Base-by-base conservation (phyloP, 2,329 filamentous ascomycete species). In the Coniochaeta sp. region DNA sequence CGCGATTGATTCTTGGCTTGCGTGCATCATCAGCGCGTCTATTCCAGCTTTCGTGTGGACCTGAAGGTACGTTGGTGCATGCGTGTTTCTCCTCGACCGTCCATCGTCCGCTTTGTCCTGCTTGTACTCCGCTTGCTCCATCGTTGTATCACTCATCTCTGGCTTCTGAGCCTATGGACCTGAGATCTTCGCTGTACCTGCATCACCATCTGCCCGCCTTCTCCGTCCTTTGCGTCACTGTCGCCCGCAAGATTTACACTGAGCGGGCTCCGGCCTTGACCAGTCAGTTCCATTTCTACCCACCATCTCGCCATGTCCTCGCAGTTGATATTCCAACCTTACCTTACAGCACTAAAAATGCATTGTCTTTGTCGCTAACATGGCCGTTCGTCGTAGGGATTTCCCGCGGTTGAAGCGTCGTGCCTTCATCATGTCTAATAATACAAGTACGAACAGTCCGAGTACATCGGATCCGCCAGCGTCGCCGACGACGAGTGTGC, bases 401-500 rank as follows among this genome's bases (percentile, higher is more conserved):
- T 61, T 63, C 34, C 67, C 68, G 33, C 61, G 67, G 62, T 62
- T 71, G 43, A 66, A 62, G 62, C 68, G 67, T 58, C 63, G 66
- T 57, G 56, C 59, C 57, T 68, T 71, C 65, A 62, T 61, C 61
- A 74, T 74, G 71, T 70, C 69, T 47, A 67, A 66, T 60, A 60
- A 58, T 50, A 70, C 68, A 61, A 69, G 66, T 65, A 64, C 65
- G 60, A 62, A 28, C 33, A 61, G 52, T 59, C 59, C 62, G 62
- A 22, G 54, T 56, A 58, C 64, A 44, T 43, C 63, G 62, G 59
- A 58, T 56, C 60, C 26, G 50, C 54, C 50, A 47, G 57, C 57
- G 56, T 58, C 61, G 59, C 28, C 64, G 24, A 60, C 62, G 19
- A 61, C 47, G 36, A 61, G 58, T 57, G 54, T 24, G 19, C 28